A percentile compares a stretch with the other conserved stretches of the same genome.
These are phyloP conservation scores for Solanum medicagineum DNA, from an alignment of 257 asterid genomes.

Conservation along the genomic window DNA sequence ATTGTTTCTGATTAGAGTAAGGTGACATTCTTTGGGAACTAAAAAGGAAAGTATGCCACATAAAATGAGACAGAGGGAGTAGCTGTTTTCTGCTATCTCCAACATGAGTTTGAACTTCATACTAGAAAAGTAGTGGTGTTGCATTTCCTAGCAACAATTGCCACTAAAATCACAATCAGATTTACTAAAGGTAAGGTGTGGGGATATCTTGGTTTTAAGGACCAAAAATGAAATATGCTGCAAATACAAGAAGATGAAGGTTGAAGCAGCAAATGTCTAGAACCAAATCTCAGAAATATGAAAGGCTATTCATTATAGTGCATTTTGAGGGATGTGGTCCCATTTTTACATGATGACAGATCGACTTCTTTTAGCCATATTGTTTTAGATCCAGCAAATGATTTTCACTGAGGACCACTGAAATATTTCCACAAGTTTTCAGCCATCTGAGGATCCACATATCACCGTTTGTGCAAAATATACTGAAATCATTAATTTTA, in stretches of 20 bases:
- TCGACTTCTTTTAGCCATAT: background rate
- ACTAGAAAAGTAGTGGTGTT: background rate
- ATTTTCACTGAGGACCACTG: background rate
- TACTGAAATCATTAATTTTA: background rate
- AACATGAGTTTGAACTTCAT: background rate
- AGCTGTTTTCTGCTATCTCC: background rate
- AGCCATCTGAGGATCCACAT: background rate
- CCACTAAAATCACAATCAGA: background rate
- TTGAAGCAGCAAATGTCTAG: background rate
- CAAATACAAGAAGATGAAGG: background rate
- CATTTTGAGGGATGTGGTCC: background rate
- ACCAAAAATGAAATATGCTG: background rate
- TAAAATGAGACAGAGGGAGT: too few relatives aligned
- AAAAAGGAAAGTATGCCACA: too few relatives aligned
- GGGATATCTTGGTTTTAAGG: background rate
- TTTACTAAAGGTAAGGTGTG: background rate
- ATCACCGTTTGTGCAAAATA: background rate
- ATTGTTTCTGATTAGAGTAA: too few relatives aligned
- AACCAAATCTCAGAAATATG: background rate
- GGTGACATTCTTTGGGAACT: too few relatives aligned
- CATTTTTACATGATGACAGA: background rate
- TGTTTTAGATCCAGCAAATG: background rate
- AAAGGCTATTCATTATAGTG: background rate
- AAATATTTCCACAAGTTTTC: background rate
- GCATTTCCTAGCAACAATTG: background rate